Evolutionary conservation across 2,329 filamentous ascomycete genomes (phyloP), one percentile per base, ranked within the genome.

Genomic region (Colletotrichum lindemuthianum): DNA sequence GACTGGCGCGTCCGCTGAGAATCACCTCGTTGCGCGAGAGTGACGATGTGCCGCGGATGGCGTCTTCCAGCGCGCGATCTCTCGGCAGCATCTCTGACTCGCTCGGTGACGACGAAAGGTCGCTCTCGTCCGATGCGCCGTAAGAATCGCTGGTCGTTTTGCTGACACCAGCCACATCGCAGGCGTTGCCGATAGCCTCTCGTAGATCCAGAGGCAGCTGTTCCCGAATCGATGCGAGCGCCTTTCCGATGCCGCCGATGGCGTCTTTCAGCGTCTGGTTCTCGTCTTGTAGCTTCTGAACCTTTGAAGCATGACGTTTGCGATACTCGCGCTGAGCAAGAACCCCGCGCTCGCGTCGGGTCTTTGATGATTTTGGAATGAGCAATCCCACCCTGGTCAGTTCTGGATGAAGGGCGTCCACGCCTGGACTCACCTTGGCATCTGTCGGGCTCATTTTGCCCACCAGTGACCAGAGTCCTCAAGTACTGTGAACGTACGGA

Each of bases 261-360:
- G 52, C 41, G 3, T 60, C 41, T 36, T 57, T 64, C 9, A 71
- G 59, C 4, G 36, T 54, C 15, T 49, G 57, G 49, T 70, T 70
- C 44, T 71, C 69, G 6, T 70, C 65, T 8, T 71, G 61, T 0
- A 71, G 60, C 3, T 37, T 54, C 41, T 69, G 67, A 1, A 70
- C 60, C 43, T 67, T 70, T n/a, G 66, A 61, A 0, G 69, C 68
- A 34, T 70, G 68, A 7, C 69, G 69, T 48, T 69, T 69, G 24
- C 69, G 69, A 11, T 70, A 71, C 13, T 67, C 69, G 34, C 69
- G 68, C 40, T 71, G 69, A 6, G 69, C 69, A 15, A 69, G 53
- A 10, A 69, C 65, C 3, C 69, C 68, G 8, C 68, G 66, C 49
- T 70, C 69, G 12, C 69, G 64, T 8, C 66, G 63, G 8, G 60